Base-by-base conservation (phyloP, 441 rosid genomes). In the Arabidopsis lyrata region DNA sequence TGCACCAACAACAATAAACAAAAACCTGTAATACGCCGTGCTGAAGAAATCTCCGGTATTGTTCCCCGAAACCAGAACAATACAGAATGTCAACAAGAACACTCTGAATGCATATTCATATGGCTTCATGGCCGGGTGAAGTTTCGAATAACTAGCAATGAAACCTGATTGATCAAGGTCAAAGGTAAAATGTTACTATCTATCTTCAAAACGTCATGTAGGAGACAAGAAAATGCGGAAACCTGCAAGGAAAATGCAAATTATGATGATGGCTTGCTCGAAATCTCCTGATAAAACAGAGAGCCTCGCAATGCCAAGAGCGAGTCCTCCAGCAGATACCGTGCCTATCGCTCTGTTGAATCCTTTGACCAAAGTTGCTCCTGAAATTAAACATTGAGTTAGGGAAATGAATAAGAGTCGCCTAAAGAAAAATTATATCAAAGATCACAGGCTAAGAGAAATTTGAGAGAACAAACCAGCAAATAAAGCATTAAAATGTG, bases 321-420 rank as follows among this genome's bases (percentile, higher is more conserved):
- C 90, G 38, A 95, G 89, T 27, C 82, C 86, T 27, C 90, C 99
- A 12, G 97, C 97, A 11, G 89, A 87, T 15, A 95, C 49, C 38
- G 99, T 95, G 44, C 99, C 99, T 27, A 95, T 6, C 4, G 90
- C 97, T 24, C 97, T 87, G 81, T 95, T 89, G 75, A 94, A 92
- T 32, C 99, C 99, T 80, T 92, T 94, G 72, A 63, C 89, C 66
- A 83, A 81, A 6, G 85, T 86, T 60, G 87, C 90, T 31, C 90
- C 90, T 78, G 20, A 4, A 18, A 31, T 7, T 38, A 39, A 58
- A 31, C 16, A 52, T 4, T 47, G 58, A 49, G 42, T 31, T 53
- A 32, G 45, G 48, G n/a, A 6, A 16, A 35, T 18, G 9, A 27
- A 8, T 5, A 1, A 12, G 20, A 41, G 10, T 38, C 44, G 6